Evolutionary conservation across 345 rosid species (phyloP).

Genomic region (Eucalyptus tenuipes): DNA sequence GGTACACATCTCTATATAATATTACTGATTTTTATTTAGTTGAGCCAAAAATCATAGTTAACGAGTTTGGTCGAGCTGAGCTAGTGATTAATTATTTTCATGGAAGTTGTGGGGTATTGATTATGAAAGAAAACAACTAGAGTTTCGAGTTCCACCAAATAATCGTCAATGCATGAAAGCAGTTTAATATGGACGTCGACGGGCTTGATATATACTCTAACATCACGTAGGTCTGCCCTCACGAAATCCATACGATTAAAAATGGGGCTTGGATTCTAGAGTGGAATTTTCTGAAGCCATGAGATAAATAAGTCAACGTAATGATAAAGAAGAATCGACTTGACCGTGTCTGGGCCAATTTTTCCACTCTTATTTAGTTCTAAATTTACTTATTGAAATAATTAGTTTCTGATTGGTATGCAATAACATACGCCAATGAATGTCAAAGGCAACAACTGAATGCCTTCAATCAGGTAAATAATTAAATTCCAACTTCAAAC

Average conservation of each 20-base stretch:
- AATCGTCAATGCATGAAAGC: neutral
- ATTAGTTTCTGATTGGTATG: neutral
- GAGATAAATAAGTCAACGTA: neutral
- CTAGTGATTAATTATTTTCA: neutral
- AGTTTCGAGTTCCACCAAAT: neutral
- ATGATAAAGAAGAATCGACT: neutral
- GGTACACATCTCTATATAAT: neutral
- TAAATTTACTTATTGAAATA: neutral
- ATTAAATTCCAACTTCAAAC: neutral
- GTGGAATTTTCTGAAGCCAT: neutral
- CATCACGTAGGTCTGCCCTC: neutral
- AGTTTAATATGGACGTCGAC: neutral
- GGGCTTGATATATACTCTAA: neutral
- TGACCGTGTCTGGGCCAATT: neutral
- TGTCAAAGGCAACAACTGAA: neutral
- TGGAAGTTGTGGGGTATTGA: neutral
- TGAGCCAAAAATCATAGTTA: neutral
- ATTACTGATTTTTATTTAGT: neutral
- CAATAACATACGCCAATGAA: neutral
- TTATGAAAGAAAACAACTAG: neutral
- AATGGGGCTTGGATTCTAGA: neutral
- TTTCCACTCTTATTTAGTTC: neutral
- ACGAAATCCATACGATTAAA: neutral
- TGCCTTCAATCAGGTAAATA: neutral
- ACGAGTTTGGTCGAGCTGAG: neutral